These are phyloP conservation scores for Chloris gayana DNA, from an alignment of 176 grass and related monocot genomes.

Conservation along the genomic window DNA sequence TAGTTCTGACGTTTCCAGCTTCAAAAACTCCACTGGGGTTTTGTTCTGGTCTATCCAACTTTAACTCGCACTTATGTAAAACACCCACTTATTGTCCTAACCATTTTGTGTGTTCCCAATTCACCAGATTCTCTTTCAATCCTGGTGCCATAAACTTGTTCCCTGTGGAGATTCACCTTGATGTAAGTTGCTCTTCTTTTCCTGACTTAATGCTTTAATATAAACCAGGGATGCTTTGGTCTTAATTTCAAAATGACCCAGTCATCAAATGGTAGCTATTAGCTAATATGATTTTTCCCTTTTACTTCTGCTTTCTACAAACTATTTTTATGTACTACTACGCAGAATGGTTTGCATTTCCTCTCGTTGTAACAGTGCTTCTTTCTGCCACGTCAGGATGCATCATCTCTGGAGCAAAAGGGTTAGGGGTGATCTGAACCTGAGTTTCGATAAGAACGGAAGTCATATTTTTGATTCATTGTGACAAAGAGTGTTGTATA, in stretches of 20 bases:
- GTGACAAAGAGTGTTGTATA: conserved; percentile 24
- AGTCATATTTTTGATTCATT: conserved; percentile 18
- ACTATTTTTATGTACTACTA: background rate
- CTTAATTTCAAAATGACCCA: background rate
- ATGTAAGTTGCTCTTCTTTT: conserved; percentile 66
- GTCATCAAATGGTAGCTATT: background rate
- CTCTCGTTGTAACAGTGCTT: conserved; percentile 24
- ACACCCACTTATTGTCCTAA: conserved; percentile 3
- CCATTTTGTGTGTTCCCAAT: conserved; percentile 24
- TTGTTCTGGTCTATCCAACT: background rate
- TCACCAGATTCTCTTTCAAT: conserved; percentile 89
- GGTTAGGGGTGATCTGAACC: conserved; percentile 37
- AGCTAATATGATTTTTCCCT: background rate
- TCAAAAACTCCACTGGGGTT: too few species aligned
- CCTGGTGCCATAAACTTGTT: conserved; percentile 89
- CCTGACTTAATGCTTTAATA: background rate
- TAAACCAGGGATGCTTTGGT: background rate
- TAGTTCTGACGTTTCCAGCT: background rate
- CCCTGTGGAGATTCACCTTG: conserved; percentile 86
- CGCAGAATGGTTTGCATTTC: background rate
- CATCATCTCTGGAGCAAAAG: conserved; percentile 46
- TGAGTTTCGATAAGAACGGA: background rate
- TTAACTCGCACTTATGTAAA: background rate
- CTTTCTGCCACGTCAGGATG: conserved; percentile 48
- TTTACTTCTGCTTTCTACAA: background rate